These are phyloP conservation scores for Malus hybrid DNA, from an alignment of 331 rosid genomes.

Conservation along the genomic window DNA sequence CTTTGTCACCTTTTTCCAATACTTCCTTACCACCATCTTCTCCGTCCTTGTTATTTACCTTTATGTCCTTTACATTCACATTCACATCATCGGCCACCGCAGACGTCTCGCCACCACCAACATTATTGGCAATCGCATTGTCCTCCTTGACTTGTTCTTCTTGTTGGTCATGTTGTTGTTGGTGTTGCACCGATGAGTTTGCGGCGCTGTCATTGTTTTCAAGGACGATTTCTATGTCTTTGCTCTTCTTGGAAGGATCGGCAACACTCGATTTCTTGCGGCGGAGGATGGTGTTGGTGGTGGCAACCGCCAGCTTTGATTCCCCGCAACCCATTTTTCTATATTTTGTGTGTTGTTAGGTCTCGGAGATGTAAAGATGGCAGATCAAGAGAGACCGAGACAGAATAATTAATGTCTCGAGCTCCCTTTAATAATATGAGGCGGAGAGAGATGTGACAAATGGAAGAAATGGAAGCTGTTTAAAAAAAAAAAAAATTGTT, in stretches of 20 bases:
- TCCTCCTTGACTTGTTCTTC: neutral
- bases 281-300: conserved; percentile 37
- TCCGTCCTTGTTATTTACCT: conserved; percentile 1
- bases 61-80: neutral
- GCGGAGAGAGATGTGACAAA: neutral
- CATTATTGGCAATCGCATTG: neutral
- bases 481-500: neutral
- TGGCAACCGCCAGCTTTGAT: conserved; percentile 64
- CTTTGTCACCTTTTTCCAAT: neutral
- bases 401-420: neutral
- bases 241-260: neutral
- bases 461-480: neutral
- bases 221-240: conserved; percentile 14
- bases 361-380: neutral
- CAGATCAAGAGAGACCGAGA: neutral
- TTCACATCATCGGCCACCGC: neutral
- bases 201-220: neutral
- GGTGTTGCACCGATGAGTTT: neutral
- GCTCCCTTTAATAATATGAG: conserved; percentile 2
- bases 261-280: conserved; percentile 33
- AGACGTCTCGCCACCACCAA: neutral
- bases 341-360: neutral
- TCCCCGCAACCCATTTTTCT: conserved; percentile 81
- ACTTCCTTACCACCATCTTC: neutral
- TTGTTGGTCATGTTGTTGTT: neutral